Evolutionary conservation across 768 basidiomycete species (phyloP), one percentile per base, ranked within the genome.

Genomic region (Lanmaoa rubissima): DNA sequence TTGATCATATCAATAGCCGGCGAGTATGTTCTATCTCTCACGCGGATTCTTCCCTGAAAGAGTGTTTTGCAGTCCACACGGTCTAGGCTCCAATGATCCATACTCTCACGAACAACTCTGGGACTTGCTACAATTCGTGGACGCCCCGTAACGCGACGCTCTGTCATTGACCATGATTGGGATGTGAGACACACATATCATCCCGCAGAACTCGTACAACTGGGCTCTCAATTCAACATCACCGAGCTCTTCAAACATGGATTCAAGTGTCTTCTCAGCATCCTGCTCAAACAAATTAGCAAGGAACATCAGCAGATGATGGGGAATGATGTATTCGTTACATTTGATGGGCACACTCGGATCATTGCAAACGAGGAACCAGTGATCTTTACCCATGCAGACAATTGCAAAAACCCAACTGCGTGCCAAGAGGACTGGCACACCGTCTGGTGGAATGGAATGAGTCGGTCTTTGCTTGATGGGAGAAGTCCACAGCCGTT

Each of bases 401-500:
- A 42, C 12, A 40, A 50, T 11, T 51, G 42, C 24, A 0, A 26
- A 35, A 16, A 35, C 16, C 34, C 41, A 7, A 2, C 2, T 9
- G 32, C 11, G 5, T 52, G 42, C 13, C 13, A 24, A 35, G 32
- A 44, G 5, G 51, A 44, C 34, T 52, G 51, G 42, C 49, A 26
- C 14, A 0, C 13, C 2, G 42, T 36, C 1, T 52, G 51, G 52
- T 66, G 61, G 63, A 65, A 62, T 32, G 59, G 60, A 1, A 66
- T 65, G 58, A 63, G 58, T 1, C 40, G 53, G 0, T 66, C 54
- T 26, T 44, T 68, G 10, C 54, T 68, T 6, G 58, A 68, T 42
- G 59, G 61, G 2, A 41, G 56, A 11, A 61, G 61, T 28, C 58
- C 58, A 3, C 58, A 57, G 31, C 48, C 59, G 11, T 68, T 49